phyloP scores from a whole-genome alignment of 2,329 filamentous ascomycete species.

The Alternaria metachromatica region DNA sequence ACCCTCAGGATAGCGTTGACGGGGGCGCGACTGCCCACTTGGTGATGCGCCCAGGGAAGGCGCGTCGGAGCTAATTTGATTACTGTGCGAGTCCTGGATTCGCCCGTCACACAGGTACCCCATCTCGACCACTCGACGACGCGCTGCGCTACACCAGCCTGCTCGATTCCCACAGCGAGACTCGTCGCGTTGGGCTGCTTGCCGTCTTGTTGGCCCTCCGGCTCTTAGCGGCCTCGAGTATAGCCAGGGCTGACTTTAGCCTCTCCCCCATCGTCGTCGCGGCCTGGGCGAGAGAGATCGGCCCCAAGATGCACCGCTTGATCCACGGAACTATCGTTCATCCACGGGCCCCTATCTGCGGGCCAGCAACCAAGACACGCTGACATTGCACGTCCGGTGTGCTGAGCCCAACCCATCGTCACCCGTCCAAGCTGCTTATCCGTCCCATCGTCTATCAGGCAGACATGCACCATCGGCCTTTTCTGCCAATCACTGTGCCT shows the following conservation, averaged over 20 bases:
- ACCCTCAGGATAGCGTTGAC: neutral
- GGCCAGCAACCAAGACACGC: neutral
- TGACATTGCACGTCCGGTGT: neutral
- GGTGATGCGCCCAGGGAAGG: constrained; percentile 13
- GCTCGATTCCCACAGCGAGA: neutral
- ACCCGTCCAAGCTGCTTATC: neutral
- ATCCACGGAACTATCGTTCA: constrained; percentile 25
- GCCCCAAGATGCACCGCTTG: constrained; percentile 13
- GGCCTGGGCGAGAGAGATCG: constrained; percentile 20
- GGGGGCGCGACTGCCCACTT: constrained; percentile 11
- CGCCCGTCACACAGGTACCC: constrained; percentile 28
- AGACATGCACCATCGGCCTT: constrained; percentile 15
- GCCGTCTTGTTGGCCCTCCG: neutral
- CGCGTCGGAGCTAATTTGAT: constrained; percentile 30
- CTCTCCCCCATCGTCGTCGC: neutral
- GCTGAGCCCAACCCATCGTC: constrained; percentile 2
- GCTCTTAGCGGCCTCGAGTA: constrained; percentile 5
- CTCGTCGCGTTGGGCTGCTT: neutral
- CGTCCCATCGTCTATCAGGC: constrained; percentile 20
- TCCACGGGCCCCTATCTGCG: constrained; percentile 4
- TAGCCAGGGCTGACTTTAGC: constrained; percentile 9
- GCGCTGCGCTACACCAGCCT: neutral
- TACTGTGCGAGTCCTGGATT: constrained; percentile 21
- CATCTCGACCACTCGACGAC: neutral
- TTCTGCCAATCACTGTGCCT: constrained; percentile 20